Conservation (phyloP, 768 basidiomycete genomes). For the Kwoniella bestiolae region DNA sequence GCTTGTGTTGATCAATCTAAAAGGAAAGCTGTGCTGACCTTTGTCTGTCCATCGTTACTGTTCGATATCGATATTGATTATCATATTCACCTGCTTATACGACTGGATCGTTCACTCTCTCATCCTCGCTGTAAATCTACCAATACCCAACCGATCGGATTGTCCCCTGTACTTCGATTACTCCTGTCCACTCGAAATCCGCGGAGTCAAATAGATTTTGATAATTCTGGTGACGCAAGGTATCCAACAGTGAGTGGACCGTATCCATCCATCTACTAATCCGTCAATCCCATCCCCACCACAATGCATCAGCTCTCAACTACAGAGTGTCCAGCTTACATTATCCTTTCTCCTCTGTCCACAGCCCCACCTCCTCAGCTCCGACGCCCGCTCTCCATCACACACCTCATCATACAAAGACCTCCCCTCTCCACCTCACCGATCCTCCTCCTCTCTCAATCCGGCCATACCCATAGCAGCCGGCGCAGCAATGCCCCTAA, state of each 20-base stretch:
- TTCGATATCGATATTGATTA: background rate
- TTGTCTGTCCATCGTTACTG: background rate
- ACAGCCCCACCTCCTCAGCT: slow-evolving; percentile 1
- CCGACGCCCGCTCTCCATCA: background rate
- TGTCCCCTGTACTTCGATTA: no score
- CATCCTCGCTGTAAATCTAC: no score
- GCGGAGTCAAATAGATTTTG: no score
- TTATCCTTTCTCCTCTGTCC: no score
- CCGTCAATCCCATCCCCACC: no score
- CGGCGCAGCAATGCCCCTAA: slow-evolving; percentile 2
- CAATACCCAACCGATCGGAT: no score
- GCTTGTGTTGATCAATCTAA: background rate
- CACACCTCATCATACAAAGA: slow-evolving; percentile 8
- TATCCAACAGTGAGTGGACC: slow-evolving; percentile 18
- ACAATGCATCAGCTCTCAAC: no score
- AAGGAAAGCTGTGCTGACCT: background rate
- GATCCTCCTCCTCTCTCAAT: slow-evolving; percentile 1
- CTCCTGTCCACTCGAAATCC: no score
- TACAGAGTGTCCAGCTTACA: no score
- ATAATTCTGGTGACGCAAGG: slow-evolving; percentile 2
- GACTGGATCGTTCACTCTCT: background rate
- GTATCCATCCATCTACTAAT: no score
- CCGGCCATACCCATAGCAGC: background rate
- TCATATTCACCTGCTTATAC: no score
- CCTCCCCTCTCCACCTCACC: slow-evolving; percentile 17